Evolutionary conservation across 805 yeast species (phyloP), one percentile per base, ranked within the genome.

Genomic region (Pichia nakasei): DNA sequence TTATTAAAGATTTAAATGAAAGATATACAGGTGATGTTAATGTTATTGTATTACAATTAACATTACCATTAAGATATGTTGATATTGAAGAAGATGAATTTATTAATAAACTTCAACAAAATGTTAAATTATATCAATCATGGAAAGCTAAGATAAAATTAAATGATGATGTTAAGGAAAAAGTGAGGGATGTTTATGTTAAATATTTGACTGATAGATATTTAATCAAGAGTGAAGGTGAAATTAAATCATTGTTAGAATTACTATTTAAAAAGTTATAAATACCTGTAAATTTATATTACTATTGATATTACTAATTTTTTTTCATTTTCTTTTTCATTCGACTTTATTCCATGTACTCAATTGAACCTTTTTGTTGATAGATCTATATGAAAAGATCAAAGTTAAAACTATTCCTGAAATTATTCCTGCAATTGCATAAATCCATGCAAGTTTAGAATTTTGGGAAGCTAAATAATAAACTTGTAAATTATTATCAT

Each of bases 111-210:
- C 69, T 89, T 55, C 86, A 85, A 63, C 69, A 72, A 20, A 70
- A 88, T 18, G 83, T 87, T 36, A 84, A 82, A 57, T 78, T 80
- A 56, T 85, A 76, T 57, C 66, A 76, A 49, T 82, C 86, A 17
- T 61, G 63, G 60, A 70, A 73, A 49, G 22, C 45, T 58, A 50
- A 80, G 72, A 56, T 50, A n/a, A 44, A 46, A 20, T 48, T 37
- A 58, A 59, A 39, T 61, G 58, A 32, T 58, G 55, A 17, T 50
- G 61, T 41, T 38, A 59, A 64, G 43, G 49, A 50, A 2, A 48
- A 54, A n/a, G 68, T 67, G 37, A 60, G 59, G 38, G 57, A 50
- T 5, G 51, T 50, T 35, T 69, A 59, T 47, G 61, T 65, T 35
- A 56, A 52, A 9, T 69, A 57, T 41, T 45, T 73, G 35, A 48